A percentile compares a stretch with the other conserved stretches of the same genome.
phyloP scores from a whole-genome alignment of 768 basidiomycete genomes.

The Agaricus sinodeliciosus region DNA sequence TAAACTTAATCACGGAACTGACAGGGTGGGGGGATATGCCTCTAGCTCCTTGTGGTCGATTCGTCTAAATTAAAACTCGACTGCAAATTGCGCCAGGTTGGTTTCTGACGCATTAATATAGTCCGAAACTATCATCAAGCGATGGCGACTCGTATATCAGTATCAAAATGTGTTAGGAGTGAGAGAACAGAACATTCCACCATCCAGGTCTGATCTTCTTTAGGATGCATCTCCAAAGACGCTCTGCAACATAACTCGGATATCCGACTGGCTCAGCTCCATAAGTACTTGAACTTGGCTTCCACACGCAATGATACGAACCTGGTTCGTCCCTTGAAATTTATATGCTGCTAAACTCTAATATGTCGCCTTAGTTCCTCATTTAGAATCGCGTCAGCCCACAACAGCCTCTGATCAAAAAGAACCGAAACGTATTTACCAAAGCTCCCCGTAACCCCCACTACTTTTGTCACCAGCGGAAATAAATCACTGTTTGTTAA shows the following conservation, averaged over 20 bases:
- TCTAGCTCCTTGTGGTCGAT: conserved; percentile 1
- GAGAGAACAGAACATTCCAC: conserved; percentile 2
- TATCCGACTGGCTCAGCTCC: neutral
- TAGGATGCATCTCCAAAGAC: neutral
- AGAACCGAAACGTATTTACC: conserved; percentile 1
- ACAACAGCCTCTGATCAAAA: conserved; percentile 7
- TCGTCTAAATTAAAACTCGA: neutral
- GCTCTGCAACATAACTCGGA: neutral
- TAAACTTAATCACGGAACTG: conserved; percentile 4
- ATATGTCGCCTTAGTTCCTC: conserved; percentile 1
- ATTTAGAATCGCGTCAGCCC: conserved; percentile 1
- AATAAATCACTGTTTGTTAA: conserved; percentile 15
- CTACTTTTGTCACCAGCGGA: conserved; percentile 1
- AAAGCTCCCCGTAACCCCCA: conserved; percentile 5
- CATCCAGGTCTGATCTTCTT: conserved; percentile 5
- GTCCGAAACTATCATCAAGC: neutral
- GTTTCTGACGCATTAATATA: neutral
- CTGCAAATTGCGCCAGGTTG: neutral
- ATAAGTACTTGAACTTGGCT: neutral
- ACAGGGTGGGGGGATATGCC: neutral
- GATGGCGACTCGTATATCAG: neutral
- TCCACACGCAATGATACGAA: conserved; percentile 3
- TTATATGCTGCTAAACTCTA: conserved; percentile 3
- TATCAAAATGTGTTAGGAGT: neutral
- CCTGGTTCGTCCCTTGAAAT: neutral